Conservation (phyloP, 495 filamentous ascomycete genomes). For the Xylaria castorea region DNA sequence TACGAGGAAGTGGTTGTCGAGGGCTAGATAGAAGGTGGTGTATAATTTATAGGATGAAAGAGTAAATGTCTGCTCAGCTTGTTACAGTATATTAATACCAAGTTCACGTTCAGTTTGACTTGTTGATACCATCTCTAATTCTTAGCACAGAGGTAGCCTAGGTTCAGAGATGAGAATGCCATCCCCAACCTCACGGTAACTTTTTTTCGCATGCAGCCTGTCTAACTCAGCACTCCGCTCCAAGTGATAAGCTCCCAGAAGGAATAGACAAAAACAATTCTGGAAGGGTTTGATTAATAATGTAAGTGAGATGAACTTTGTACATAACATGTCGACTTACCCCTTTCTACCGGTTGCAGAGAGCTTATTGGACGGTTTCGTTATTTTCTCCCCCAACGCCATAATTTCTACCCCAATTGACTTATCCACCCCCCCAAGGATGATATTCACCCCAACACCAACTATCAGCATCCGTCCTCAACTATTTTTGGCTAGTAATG, state of each 20-base stretch:
- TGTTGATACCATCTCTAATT: neutral
- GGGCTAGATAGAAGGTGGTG: neutral
- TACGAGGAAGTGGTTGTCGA: constrained; percentile 41
- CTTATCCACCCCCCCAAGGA: neutral
- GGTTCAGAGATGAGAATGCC: neutral
- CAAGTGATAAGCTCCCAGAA: too few relatives aligned
- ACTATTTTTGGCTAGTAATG: neutral
- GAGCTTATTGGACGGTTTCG: constrained; percentile 5
- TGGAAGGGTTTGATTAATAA: neutral
- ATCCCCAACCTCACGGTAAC: neutral
- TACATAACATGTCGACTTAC: neutral
- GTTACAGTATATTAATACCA: neutral
- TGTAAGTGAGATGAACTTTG: neutral
- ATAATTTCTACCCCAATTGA: constrained; percentile 15
- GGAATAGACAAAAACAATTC: neutral
- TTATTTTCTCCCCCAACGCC: neutral
- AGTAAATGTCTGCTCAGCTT: neutral
- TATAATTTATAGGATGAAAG: neutral
- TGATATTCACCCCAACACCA: constrained; percentile 17
- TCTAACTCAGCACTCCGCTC: neutral
- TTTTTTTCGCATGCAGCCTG: neutral
- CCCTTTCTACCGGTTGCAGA: neutral
- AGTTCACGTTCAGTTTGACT: neutral
- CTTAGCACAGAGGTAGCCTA: neutral
- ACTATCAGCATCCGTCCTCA: neutral